Conservation (phyloP, 2,329 filamentous ascomycete genomes). For the Colletotrichum siamense region DNA sequence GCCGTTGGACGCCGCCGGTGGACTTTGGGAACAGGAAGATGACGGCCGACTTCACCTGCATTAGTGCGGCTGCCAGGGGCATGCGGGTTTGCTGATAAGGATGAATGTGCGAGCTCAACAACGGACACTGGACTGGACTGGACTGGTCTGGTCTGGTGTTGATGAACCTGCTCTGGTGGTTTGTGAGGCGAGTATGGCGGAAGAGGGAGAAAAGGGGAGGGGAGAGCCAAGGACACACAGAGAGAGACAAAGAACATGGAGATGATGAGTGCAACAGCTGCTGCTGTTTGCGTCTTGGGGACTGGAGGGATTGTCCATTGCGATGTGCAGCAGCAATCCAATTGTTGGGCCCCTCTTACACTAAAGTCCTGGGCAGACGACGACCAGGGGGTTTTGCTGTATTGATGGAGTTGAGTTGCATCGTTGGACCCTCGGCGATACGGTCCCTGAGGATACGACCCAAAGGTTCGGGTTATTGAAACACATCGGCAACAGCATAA, state of each 20-base stretch:
- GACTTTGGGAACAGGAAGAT: neutral
- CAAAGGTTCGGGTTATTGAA: neutral
- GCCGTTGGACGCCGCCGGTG: neutral
- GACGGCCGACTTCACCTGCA: slow-evolving; percentile 11
- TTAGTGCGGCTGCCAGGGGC: slow-evolving; percentile 18
- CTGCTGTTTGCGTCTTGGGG: neutral
- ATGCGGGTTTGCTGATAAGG: slow-evolving; percentile 1
- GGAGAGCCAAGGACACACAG: neutral
- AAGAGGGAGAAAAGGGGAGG: neutral
- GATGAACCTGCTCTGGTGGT: neutral
- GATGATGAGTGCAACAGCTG: neutral
- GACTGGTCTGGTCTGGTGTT: neutral
- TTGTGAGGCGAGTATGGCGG: neutral
- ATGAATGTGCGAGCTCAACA: neutral
- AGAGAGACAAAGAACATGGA: neutral
- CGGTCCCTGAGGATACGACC: slow-evolving; percentile 5
- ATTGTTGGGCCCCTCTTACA: neutral
- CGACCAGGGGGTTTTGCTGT: neutral
- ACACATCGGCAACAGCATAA: neutral
- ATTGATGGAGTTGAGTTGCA: neutral
- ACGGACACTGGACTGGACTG: neutral
- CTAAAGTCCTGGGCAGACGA: neutral
- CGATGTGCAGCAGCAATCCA: neutral
- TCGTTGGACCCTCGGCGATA: slow-evolving; percentile 1
- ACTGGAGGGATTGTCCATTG: neutral